Evolutionary conservation across 306 rosid genomes (phyloP), one percentile per base, ranked within the genome.

Genomic region (Dalbergia cochinchinensis): DNA sequence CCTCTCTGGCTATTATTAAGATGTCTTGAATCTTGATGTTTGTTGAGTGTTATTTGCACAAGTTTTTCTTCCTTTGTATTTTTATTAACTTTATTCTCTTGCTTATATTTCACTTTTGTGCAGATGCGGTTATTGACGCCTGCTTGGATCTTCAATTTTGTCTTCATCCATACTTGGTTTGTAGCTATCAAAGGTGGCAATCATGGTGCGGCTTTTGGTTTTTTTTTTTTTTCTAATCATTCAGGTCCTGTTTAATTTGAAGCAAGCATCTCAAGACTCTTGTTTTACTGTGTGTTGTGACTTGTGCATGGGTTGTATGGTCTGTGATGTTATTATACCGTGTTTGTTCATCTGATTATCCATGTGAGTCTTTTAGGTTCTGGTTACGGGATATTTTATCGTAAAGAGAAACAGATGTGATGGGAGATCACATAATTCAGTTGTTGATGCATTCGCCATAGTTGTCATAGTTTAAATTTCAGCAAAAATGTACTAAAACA

Each of bases 71-170:
- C 57, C 57, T 50, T 14, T 50, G 14, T 12, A 50, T 14, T 54
- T 5, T 54, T 54, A 1, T 16, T 53, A 54, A 16, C 73, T 74
- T 84, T 63, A 48, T 82, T 71, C 11, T 62, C 68, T 62, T 34
- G 20, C 33, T 62, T 73, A 22, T 81, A 78, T 8, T 69, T 74
- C 6, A 4, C 77, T 63, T 53, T 79, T 82, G 83, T 50, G 70
- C 84, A 74, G 87, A 81, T 87, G 90, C 81, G 76, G 60, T 84
- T 82, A 69, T 50, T 68, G 54, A 60, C 79, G 85, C 82, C 42
- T 71, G 87, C 81, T 83, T 80, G 82, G 86, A 73, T 83, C 83
- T 79, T 72, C 83, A 82, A 78, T 87, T 78, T 62, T 77, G 73
- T 65, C 83, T 76, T 83, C 68, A 57, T 68, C 84, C 35, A 71